Conservation (phyloP, 148 eudicot genomes). For the Rhododendron griersonianum region DNA sequence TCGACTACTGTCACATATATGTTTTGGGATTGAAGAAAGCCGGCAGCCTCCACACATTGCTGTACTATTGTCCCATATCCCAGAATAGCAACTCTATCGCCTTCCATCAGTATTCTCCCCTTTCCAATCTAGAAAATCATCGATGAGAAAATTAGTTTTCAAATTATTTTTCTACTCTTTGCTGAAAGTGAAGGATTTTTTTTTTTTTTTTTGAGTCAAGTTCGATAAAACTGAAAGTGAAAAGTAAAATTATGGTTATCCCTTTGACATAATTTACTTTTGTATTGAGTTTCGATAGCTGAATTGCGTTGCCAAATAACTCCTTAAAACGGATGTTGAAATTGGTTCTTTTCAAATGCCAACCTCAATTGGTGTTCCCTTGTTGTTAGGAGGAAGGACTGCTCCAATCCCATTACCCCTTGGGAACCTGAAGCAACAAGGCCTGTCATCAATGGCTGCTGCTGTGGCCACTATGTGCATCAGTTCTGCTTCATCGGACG, state of each 20-base stretch:
- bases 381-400: slow-evolving; percentile 24
- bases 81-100: slow-evolving; percentile 34
- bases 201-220: no score
- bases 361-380: slow-evolving; percentile 38
- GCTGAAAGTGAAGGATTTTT: no score
- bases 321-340: background rate
- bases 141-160: no score
- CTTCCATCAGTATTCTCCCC: slow-evolving; percentile 33
- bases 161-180: no score
- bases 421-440: slow-evolving; percentile 37
- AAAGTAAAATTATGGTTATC: no score
- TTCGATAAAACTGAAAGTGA: background rate
- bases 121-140: slow-evolving; percentile 23
- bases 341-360: background rate
- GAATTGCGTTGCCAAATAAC: background rate
- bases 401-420: slow-evolving; percentile 42
- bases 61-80: slow-evolving; percentile 39
- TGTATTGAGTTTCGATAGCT: no score
- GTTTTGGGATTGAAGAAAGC: slow-evolving; percentile 19
- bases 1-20: slow-evolving; percentile 27
- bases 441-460: slow-evolving; percentile 35
- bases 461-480: slow-evolving; percentile 43
- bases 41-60: slow-evolving; percentile 28
- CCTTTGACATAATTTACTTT: no score
- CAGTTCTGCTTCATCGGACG: slow-evolving; percentile 31